These are phyloP conservation scores for Suillus fuscotomentosus DNA, from an alignment of 768 basidiomycete genomes.

Conservation along the genomic window DNA sequence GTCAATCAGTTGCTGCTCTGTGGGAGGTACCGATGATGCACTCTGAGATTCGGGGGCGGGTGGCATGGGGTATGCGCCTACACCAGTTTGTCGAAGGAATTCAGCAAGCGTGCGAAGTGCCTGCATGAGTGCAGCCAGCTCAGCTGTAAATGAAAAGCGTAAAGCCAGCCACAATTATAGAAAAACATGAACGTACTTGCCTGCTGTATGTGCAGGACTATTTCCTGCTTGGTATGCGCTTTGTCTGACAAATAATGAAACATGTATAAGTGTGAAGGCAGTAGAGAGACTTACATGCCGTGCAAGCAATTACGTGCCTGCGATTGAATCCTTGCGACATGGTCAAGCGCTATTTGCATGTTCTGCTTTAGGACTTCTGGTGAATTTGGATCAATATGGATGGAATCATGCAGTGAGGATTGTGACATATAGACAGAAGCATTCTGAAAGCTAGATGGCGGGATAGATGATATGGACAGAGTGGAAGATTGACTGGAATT, in stretches of 20 bases:
- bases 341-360: slow-evolving; percentile 45
- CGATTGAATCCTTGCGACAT: slow-evolving; percentile 47
- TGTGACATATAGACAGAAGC: slow-evolving; percentile 27
- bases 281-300: slow-evolving; percentile 47
- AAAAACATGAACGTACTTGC: slow-evolving; percentile 28
- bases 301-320: slow-evolving; percentile 47
- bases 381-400: slow-evolving; percentile 51
- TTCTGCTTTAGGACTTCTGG: slow-evolving; percentile 64
- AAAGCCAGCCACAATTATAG: not conserved
- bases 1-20: slow-evolving; percentile 45
- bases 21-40: slow-evolving; percentile 26
- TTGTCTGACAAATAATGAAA: slow-evolving; percentile 38
- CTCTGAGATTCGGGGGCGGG: slow-evolving; percentile 18
- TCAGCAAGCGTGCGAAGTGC: slow-evolving; percentile 45
- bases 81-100: slow-evolving; percentile 54
- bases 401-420: slow-evolving; percentile 16
- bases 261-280: not conserved
- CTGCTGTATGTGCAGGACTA: slow-evolving; percentile 54
- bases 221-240: slow-evolving; percentile 58
- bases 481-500: slow-evolving; percentile 11
- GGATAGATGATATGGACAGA: slow-evolving; percentile 18
- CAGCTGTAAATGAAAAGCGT: slow-evolving; percentile 32
- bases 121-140: slow-evolving; percentile 52
- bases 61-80: slow-evolving; percentile 61
- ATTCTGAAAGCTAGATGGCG: slow-evolving; percentile 12